These are phyloP conservation scores for Candida sakaeoensis DNA, from an alignment of 805 yeast species.

Conservation along the genomic window DNA sequence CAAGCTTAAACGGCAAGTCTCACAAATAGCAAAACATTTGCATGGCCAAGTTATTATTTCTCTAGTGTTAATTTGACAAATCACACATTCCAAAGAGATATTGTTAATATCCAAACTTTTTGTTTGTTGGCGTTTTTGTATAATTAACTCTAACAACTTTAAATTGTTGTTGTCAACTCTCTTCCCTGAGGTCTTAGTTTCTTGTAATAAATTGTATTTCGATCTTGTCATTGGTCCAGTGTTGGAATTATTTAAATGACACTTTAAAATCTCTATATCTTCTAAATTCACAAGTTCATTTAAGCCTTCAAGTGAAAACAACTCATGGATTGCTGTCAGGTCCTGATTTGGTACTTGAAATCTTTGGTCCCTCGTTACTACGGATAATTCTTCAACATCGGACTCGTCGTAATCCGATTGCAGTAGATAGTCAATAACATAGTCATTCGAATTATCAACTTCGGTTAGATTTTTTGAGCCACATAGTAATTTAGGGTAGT, in stretches of 20 bases:
- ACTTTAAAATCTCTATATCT: constrained; percentile 20
- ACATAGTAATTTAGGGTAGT: constrained; percentile 23
- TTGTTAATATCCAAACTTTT: not conserved
- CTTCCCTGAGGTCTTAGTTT: not conserved
- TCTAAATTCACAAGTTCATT: constrained; percentile 17
- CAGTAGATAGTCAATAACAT: constrained; percentile 11
- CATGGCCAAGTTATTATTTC: constrained; percentile 92
- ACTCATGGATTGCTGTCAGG: constrained; percentile 16
- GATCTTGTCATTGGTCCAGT: constrained; percentile 32
- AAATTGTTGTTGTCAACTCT: constrained; percentile 8
- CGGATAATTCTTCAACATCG: constrained; percentile 9
- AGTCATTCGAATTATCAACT: constrained; percentile 33
- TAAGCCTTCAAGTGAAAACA: constrained; percentile 23
- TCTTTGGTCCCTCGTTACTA: not conserved
- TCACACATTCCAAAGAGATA: constrained; percentile 56
- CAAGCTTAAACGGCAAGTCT: constrained; percentile 70
- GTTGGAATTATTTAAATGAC: constrained; percentile 21
- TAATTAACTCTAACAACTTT: constrained; percentile 12
- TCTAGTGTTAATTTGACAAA: constrained; percentile 72
- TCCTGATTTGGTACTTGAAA: not conserved
- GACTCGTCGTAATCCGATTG: constrained; percentile 17
- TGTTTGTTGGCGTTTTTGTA: constrained; percentile 9
- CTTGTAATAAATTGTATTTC: constrained; percentile 11
- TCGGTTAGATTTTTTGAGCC: constrained; percentile 30
- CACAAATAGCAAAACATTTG: constrained; percentile 84